Evolutionary conservation across 495 filamentous ascomycete species (phyloP).

Genomic region (Podospora appendiculata): DNA sequence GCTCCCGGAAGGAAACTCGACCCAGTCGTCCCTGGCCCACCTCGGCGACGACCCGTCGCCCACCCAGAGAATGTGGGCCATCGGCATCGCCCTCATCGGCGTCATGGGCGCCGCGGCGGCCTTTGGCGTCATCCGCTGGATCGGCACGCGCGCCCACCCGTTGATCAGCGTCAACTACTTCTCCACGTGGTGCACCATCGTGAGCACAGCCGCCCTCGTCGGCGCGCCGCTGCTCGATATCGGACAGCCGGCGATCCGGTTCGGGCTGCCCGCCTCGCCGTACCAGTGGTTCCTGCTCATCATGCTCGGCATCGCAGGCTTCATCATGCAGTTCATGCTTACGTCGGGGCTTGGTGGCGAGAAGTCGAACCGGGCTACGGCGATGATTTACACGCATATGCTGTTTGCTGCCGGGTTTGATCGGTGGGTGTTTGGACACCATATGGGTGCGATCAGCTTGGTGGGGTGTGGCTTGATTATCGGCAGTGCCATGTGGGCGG

Average conservation of each 20-base stretch:
- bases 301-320: slow-evolving; percentile 66
- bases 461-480: slow-evolving; percentile 73
- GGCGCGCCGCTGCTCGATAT: slow-evolving; percentile 37
- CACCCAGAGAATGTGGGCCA: slow-evolving; percentile 62
- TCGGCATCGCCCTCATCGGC: slow-evolving; percentile 67
- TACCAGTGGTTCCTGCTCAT: slow-evolving; percentile 67
- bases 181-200: slow-evolving; percentile 57
- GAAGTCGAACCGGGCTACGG: slow-evolving; percentile 64
- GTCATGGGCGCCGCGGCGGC: slow-evolving; percentile 74
- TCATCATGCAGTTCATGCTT: slow-evolving; percentile 82
- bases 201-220: slow-evolving; percentile 51
- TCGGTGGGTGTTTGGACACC: slow-evolving; percentile 65
- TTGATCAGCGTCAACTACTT: slow-evolving; percentile 87
- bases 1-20: not conserved
- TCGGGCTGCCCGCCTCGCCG: slow-evolving; percentile 52
- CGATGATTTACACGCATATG: slow-evolving; percentile 91
- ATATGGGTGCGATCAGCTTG: slow-evolving; percentile 58
- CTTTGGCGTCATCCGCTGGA: slow-evolving; percentile 75
- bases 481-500: slow-evolving; percentile 73
- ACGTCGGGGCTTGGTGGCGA: slow-evolving; percentile 69
- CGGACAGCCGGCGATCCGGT: slow-evolving; percentile 44
- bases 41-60: slow-evolving; percentile 41
- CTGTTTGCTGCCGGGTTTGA: slow-evolving; percentile 83
- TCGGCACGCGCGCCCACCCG: slow-evolving; percentile 76
- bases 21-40: slow-evolving; percentile 5